Conservation (phyloP, 2,329 filamentous ascomycete genomes). For the Lasiodiplodia citricola region DNA sequence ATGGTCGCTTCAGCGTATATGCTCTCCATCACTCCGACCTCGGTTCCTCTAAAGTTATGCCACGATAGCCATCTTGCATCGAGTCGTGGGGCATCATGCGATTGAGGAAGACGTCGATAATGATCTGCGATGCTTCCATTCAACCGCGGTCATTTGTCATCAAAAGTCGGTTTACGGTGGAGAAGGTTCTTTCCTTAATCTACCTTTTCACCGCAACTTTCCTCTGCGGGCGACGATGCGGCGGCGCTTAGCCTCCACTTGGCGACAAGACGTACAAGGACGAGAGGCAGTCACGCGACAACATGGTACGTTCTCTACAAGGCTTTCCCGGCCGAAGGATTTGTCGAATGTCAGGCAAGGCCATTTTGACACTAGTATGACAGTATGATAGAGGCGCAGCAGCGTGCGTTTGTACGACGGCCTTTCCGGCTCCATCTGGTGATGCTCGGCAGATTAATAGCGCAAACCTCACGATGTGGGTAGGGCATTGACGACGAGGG, state of each 20-base stretch:
- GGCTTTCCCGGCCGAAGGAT: background rate
- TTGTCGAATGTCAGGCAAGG: background rate
- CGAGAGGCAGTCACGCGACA: slow-evolving; percentile 4
- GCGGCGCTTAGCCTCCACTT: background rate
- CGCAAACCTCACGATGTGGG: background rate
- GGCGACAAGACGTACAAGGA: background rate
- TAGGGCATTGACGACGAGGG: background rate
- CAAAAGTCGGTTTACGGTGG: background rate
- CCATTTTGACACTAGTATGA: background rate
- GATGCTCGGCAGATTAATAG: slow-evolving; percentile 7
- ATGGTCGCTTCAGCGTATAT: background rate
- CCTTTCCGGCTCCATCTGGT: background rate
- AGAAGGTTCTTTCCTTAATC: background rate
- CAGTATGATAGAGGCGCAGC: slow-evolving; percentile 3
- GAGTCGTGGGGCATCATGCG: background rate
- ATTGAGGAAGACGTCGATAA: background rate
- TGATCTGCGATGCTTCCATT: background rate
- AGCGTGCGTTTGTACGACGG: too few species aligned
- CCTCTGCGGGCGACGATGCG: background rate
- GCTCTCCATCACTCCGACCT: background rate
- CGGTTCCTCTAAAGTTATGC: background rate
- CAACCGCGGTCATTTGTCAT: background rate
- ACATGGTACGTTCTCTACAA: background rate
- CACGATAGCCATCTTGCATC: background rate
- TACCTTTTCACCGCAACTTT: slow-evolving; percentile 13